Evolutionary conservation across 73 alveolate species (phyloP).

Genomic region (Effrenium voratum): DNA sequence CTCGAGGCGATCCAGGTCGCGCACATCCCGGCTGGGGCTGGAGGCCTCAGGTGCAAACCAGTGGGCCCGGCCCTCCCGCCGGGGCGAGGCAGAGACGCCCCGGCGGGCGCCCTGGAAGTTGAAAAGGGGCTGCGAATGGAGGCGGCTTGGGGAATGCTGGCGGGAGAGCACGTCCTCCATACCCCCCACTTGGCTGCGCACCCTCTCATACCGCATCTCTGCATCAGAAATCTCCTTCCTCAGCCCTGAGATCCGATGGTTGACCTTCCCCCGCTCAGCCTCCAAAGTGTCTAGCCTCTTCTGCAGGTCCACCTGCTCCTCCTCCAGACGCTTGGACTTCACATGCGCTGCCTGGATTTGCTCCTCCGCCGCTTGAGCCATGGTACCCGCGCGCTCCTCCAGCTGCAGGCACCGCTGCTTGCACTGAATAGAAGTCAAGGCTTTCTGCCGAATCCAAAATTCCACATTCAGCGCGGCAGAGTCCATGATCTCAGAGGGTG

Average conservation of each 20-base stretch:
- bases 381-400: slow-evolving; percentile 12
- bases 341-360: background rate
- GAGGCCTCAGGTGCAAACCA: too few species aligned
- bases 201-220: background rate
- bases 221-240: slow-evolving; percentile 21
- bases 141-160: background rate
- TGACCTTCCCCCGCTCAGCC: slow-evolving; percentile 11
- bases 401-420: slow-evolving; percentile 19
- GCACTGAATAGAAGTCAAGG: slow-evolving; percentile 9
- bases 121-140: background rate
- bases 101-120: slow-evolving; percentile 1
- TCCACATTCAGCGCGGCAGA: slow-evolving; percentile 37
- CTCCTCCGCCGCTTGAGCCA: slow-evolving; percentile 21
- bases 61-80: too few species aligned
- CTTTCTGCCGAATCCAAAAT: slow-evolving; percentile 45
- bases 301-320: slow-evolving; percentile 30
- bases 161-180: slow-evolving; percentile 3
- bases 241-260: background rate
- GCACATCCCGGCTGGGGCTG: too few species aligned
- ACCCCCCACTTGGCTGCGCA: slow-evolving; percentile 12
- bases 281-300: slow-evolving; percentile 28
- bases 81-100: too few species aligned
- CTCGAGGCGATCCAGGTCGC: too few species aligned
- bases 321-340: slow-evolving; percentile 40
- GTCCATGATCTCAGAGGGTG: slow-evolving; percentile 50